Evolutionary conservation across 257 asterid species (phyloP).

Genomic region (Catharanthus roseus): DNA sequence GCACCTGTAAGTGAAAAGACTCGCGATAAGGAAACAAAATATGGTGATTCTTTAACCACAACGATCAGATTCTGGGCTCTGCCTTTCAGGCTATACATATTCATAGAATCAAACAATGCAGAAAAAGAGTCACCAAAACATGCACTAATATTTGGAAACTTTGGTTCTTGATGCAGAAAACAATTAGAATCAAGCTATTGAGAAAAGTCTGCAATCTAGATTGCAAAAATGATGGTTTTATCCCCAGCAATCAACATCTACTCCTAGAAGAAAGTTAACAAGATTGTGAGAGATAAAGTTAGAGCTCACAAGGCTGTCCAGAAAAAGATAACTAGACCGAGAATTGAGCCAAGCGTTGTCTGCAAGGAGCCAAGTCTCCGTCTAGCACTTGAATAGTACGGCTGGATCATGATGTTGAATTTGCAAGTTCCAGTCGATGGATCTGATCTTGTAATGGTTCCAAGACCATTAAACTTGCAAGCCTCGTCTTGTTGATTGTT

Average conservation of each 20-base stretch:
- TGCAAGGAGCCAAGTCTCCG: constrained; percentile 14
- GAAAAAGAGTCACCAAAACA: background rate
- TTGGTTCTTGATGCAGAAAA: background rate
- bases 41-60: too few species aligned
- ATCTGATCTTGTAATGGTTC: constrained; percentile 55
- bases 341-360: constrained; percentile 24
- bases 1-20: too few species aligned
- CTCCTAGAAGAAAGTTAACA: constrained; percentile 14
- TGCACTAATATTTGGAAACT: background rate
- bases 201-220: background rate
- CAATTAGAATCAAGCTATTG: background rate
- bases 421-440: constrained; percentile 60
- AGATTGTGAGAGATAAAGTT: constrained; percentile 7
- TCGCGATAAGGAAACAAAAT: too few species aligned
- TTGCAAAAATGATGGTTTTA: constrained; percentile 5
- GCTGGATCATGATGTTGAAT: constrained; percentile 50
- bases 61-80: too few species aligned
- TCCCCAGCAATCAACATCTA: constrained; percentile 3
- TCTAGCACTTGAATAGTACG: constrained; percentile 43
- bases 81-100: background rate
- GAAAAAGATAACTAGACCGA: constrained; percentile 27
- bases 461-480: constrained; percentile 62
- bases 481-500: constrained; percentile 56
- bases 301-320: constrained; percentile 37
- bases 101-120: too few species aligned